These are phyloP conservation scores for Taphrina betulina DNA, from an alignment of 1,139 yeast species.

Conservation along the genomic window DNA sequence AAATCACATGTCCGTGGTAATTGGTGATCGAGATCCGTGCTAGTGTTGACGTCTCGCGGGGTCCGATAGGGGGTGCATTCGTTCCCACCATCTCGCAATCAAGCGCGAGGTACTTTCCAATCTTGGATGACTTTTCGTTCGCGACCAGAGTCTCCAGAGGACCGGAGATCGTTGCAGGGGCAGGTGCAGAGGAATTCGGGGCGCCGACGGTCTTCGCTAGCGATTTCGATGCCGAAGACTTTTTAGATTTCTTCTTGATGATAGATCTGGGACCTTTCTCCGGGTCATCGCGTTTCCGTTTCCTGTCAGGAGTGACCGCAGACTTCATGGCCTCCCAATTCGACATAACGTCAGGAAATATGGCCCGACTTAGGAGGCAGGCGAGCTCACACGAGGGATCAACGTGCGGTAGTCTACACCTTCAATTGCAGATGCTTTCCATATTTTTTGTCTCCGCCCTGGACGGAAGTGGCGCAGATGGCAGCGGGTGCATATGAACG, in stretches of 20 bases:
- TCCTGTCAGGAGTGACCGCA: constrained; percentile 17
- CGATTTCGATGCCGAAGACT: neutral
- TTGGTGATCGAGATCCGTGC: constrained; percentile 89
- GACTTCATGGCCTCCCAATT: constrained; percentile 25
- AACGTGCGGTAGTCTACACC: too few relatives aligned
- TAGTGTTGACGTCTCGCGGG: constrained; percentile 69
- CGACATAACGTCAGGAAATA: constrained; percentile 8
- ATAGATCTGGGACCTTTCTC: neutral
- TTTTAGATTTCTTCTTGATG: neutral
- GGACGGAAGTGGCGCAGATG: too few relatives aligned
- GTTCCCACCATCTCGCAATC: constrained; percentile 96
- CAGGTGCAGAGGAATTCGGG: neutral
- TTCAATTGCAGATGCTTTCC: too few relatives aligned
- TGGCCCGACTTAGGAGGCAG: too few relatives aligned
- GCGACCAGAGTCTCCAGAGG: constrained; percentile 19
- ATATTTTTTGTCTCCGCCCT: too few relatives aligned
- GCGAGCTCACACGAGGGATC: too few relatives aligned
- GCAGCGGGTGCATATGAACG: too few relatives aligned
- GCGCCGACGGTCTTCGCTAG: neutral
- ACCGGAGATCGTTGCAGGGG: constrained; percentile 6
- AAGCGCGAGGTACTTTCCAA: constrained; percentile 75
- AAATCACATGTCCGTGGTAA: constrained; percentile 66
- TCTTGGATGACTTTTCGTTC: constrained; percentile 25
- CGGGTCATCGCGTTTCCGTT: constrained; percentile 6
- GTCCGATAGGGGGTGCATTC: constrained; percentile 49